These are phyloP conservation scores for Ganoderma lingzhi DNA, from an alignment of 1,284 basidiomycete genomes.

Conservation along the genomic window DNA sequence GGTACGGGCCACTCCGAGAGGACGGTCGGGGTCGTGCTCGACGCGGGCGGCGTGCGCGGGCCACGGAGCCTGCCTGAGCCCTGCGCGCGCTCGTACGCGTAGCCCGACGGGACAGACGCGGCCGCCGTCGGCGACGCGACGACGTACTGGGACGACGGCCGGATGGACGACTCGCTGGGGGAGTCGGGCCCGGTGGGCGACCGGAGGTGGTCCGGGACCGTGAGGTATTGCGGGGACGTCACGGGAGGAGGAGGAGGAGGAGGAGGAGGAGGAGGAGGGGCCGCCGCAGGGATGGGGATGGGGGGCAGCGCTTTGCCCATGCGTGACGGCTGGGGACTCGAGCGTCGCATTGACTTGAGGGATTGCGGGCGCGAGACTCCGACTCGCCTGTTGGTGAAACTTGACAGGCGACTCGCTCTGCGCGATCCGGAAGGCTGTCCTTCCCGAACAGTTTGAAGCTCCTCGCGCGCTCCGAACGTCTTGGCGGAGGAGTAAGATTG, in stretches of 20 bases:
- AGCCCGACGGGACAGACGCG: conserved; percentile 10
- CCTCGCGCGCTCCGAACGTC: conserved; percentile 30
- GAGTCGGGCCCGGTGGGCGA: conserved; percentile 1
- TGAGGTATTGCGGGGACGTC: conserved; percentile 21
- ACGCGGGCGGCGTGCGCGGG: conserved; percentile 25
- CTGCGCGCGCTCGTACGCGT: conserved; percentile 17
- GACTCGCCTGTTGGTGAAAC: conserved; percentile 15
- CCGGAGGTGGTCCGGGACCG: conserved; percentile 19
- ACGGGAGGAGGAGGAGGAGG: conserved; percentile 15
- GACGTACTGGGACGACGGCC: conserved; percentile 15
- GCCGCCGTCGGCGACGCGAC: conserved; percentile 14
- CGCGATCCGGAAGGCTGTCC: conserved; percentile 11
- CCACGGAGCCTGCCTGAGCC: conserved; percentile 29
- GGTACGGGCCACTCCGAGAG: conserved; percentile 24
- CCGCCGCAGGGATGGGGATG: background rate
- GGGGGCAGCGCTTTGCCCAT: conserved; percentile 14
- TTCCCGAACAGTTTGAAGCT: conserved; percentile 31
- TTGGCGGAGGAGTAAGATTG: conserved; percentile 29
- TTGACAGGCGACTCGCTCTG: conserved; percentile 17
- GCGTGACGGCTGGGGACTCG: conserved; percentile 17
- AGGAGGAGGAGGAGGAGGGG: conserved; percentile 16
- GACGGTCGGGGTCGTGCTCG: conserved; percentile 23
- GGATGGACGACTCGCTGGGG: conserved; percentile 7
- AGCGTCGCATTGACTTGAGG: conserved; percentile 12
- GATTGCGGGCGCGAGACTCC: conserved; percentile 30